Evolutionary conservation across 768 basidiomycete species (phyloP), one percentile per base, ranked within the genome.

Genomic region (Lactarius psammicola): DNA sequence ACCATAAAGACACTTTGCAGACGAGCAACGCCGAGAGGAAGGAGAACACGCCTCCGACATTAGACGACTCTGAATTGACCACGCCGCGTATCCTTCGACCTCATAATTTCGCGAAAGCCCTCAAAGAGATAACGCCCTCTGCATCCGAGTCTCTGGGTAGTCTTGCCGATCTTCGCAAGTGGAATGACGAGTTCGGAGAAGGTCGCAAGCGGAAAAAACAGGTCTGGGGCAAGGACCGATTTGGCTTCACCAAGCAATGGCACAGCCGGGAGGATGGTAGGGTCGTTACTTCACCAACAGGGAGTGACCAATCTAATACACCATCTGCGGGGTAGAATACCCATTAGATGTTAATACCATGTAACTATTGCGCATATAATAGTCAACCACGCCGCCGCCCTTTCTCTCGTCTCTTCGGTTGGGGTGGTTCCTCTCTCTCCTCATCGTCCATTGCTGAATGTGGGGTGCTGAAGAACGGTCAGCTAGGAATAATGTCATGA

Each of bases 121-220:
- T 97, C 64, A 87, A 84, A 69, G 94, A 98, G 76, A 95, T 96
- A 68, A 89, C 90, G 2, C 92, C 95, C 15, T 95, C 93, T 0
- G 88, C 87, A 6, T 94, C 94, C 3, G 95, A 96, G 76, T 80
- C 85, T 15, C 77, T 91, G 3, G 90, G 90, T 56, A 89, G 84
- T 57, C 83, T 93, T 38, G 78, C 86, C 1, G 89, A 90, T 63
- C 78, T 94, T 53, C 84, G 88, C 53, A 90, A 88, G 77, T 95
- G 93, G 93, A 95, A 96, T 67, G 90, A 95, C 56, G 91, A 95
- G 74, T 95, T 94, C 75, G 95, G 95, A 30, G 94, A 96, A 75
- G 94, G 93, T 6, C 78, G 84, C 20, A 83, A 80, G 68, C 84
- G 82, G 60, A 87, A 81, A 71, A 84, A 84, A 71, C 86, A 87